Base-by-base conservation (phyloP, 805 yeast species). In the Jamesozyma rosinii region DNA sequence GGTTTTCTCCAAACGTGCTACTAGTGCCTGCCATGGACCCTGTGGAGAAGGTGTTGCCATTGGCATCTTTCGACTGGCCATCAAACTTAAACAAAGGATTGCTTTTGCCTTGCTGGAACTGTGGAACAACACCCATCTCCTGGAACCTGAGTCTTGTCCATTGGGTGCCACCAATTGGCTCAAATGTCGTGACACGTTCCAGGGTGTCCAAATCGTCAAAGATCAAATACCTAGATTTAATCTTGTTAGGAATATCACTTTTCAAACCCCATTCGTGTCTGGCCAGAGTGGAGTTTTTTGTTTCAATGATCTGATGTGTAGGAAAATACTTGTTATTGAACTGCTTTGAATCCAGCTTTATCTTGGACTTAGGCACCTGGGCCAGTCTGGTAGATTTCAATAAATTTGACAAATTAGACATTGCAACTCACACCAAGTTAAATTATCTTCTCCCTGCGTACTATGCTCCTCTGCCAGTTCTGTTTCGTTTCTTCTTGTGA, bases 201-300 rank as follows among this genome's bases (percentile, higher is more conserved):
- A 71, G 65, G 49, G 79, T 79, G 57, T 85, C 94, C 13, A 83
- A 59, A 44, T 81, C 81, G 52, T 81, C 79, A 50, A 71, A 70
- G 8, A 79, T 77, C 36, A 85, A 68, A 57, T 76, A 77, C 34
- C 80, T 72, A 15, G 76, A 67, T 34, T 77, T 77, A 37, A 75
- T 59, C 51, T 75, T 78, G 32, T 68, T 67, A 3, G 95, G 95
- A 38, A 85, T 65, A 18, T 83, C 68, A 37, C 79, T 68, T 57
- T 85, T 85, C 46, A 85, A 63, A 54, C 95, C 95, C 71, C 75
- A 85, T 61, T 83, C 84, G 48, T 82, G 79, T 63, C 85, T 56
- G 13, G 70, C 59, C 37, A 80, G 73, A 38, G 82, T 72, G 6
- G 83, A 70, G 39, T 79, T 75, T 41, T 83, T 78, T 0, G 92